phyloP scores from a whole-genome alignment of 1,139 yeast genomes.

The Kurtzmaniella quercitrusa region DNA sequence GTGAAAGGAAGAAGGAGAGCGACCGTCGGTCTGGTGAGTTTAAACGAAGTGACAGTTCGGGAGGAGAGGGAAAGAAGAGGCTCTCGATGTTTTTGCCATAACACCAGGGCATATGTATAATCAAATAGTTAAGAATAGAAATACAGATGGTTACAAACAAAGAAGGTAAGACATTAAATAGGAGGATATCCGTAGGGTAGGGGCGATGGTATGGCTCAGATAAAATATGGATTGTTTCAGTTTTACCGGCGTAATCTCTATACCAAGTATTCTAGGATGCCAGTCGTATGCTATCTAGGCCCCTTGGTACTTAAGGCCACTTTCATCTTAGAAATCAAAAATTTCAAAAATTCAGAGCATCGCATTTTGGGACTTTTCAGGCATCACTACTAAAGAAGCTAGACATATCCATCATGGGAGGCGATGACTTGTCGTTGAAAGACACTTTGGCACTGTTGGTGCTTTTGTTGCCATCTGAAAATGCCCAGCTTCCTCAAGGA shows the following conservation, averaged over 20 bases:
- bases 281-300: too few relatives aligned
- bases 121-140: too few relatives aligned
- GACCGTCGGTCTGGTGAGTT: conserved; percentile 22
- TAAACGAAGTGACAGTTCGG: conserved; percentile 30
- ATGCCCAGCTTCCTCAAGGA: conserved; percentile 13
- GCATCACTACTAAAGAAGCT: not conserved
- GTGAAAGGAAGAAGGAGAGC: conserved; percentile 10
- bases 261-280: too few relatives aligned
- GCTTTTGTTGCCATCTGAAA: conserved; percentile 21
- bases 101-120: not conserved
- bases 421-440: conserved; percentile 10
- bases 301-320: too few relatives aligned
- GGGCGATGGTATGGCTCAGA: too few relatives aligned
- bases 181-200: too few relatives aligned
- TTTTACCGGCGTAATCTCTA: too few relatives aligned
- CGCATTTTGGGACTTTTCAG: conserved; percentile 1
- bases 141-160: too few relatives aligned
- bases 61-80: conserved; percentile 15
- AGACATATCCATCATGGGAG: conserved; percentile 4
- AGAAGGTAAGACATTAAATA: too few relatives aligned
- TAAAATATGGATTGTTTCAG: too few relatives aligned
- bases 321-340: too few relatives aligned
- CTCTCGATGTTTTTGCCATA: conserved; percentile 6
- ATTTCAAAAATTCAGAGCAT: not conserved
- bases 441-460: conserved; percentile 21